Evolutionary conservation across 768 basidiomycete genomes (phyloP), one percentile per base, ranked within the genome.

Genomic region (Mycena floridula): DNA sequence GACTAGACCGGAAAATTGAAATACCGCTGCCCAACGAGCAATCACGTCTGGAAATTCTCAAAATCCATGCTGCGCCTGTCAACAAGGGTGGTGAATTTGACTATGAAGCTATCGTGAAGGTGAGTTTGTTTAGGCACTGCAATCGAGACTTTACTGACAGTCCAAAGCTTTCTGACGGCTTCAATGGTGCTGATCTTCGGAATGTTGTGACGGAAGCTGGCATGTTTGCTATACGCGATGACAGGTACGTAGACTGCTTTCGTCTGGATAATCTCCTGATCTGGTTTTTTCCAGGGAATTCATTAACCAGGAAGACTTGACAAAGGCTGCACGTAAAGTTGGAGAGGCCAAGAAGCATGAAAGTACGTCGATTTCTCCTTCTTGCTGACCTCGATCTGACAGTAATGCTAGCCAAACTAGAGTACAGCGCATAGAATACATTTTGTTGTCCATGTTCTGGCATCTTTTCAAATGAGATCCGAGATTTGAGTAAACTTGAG

Each of bases 181-280:
- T 47, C 53, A 45, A 52, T 50, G 96, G 96, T 43, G 96, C 96
- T 15, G 96, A 98, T 70, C 62, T 97, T 58, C 77, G 93, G 39
- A 98, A 98, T 60, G 89, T 97, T 20, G 81, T 94, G 35, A 96
- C 92, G 3, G 93, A 95, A 63, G 86, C 90, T 18, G 95, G 95
- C 37, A 95, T 99, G 92, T 98, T 97, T 58, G 96, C 96, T 6
- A 97, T 99, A 55, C 79, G 96, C 37, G 95, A 97, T 48, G 95
- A 97, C 54, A 74, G 89, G 88, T 85, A 44, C 43, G 77, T 60
- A 4, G 8, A 22, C n/a, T 5, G 39, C 30, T 25, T 3, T 8
- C 38, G 2, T 39, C 35, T 20, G 18, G 43, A 16, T 40, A 16
- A 12, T 16, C n/a, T 26, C 22, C 48, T 25, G 35, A 23, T 30